Base-by-base conservation (phyloP, 1,139 yeast species). In the Insectozyma bohioensis region DNA sequence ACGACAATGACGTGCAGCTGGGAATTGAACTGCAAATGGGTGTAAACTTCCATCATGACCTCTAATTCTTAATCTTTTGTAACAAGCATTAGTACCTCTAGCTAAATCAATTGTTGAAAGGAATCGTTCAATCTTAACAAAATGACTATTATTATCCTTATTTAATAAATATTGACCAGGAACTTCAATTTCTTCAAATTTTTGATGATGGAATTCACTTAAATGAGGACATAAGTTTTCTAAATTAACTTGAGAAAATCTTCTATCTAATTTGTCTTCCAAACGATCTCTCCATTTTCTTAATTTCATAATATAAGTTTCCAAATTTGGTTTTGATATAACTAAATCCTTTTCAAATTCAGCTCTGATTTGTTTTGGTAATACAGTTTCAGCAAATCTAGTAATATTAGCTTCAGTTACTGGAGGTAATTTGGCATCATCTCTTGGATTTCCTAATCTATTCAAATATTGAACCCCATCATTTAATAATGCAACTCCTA, bases 1-100 rank as follows among this genome's bases (percentile, higher is more conserved):
- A 52, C 98, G 84, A 50, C 96, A 87, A 51, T 92, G 97, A 48
- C 98, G 80, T 8, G 96, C 97, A 12, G 98, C 95, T 4, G 99
- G 98, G 59, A 85, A 90, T 62, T 94, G 98, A 12, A 94, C 95
- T 1, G 96, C 95, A 69, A 92, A 94, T 28, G 92, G 79, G 58
- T 92, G 96, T 37, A 84, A 61, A 43, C 88, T 79, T 44, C 97
- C 98, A 56, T 92, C 97, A 49, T 86, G 86, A 7, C 97, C 98
- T 34, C 97, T 77, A 33, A 94, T 86, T 39, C 87, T 84, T 44
- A 94, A 69, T 28, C 97, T 75, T 55, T 92, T 85, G 59, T 86
- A 87, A 48, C 97, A 90, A n/a, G 92, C 85, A 42, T 87, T 87
- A 5, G 94, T 82, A 2, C 96, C 95, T 41, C 98, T 78, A 5